Base-by-base conservation (phyloP, 208 protist species). In the Trypanosoma lewisi region DNA sequence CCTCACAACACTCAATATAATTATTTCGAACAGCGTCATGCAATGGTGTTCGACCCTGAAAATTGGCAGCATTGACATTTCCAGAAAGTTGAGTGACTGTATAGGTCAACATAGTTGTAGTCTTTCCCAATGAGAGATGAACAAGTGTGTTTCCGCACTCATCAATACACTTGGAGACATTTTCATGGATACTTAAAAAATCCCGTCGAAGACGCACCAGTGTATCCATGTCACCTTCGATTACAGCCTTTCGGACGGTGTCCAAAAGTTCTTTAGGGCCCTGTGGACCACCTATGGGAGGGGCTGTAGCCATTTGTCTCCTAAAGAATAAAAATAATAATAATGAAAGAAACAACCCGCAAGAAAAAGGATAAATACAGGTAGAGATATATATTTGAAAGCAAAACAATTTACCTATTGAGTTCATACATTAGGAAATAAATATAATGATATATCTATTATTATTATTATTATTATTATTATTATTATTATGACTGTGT, bases 11-110 rank as follows among this genome's bases (percentile, higher is more conserved):
- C 54, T 85, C 86, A 11, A 89, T 77, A 65, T 86, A 89, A 59
- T 94, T 92, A 57, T 83, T 78, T 52, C 80, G 85, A 42, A 94
- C 91, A 23, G 87, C 86, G 60, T 94, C 85, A 75, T 96, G 91
- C 19, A 96, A 74, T 17, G 91, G 78, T 1, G 91, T 96, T 47
- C 86, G 85, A 56, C 88, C 91, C 34, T 94, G 91, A 63, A 78
- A 80, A 59, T 96, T 93, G 6, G 72, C 34, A 0, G 80, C 77
- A 65, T 96, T 94, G 16, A 94, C 76, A 53, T 89, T 74, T 0
- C 76, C 83, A 54, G 70, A 75, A 57, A 92, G 80, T 27, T 79
- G 67, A 21, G 82, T 62, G 42, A 96, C 72, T 27, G 85, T 79
- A 69, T 82, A 93, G 55, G 71, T 62, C 12, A 96, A 73, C 14